Evolutionary conservation across 106 monocot genomes (phyloP).

Genomic region (Allium fistulosum): DNA sequence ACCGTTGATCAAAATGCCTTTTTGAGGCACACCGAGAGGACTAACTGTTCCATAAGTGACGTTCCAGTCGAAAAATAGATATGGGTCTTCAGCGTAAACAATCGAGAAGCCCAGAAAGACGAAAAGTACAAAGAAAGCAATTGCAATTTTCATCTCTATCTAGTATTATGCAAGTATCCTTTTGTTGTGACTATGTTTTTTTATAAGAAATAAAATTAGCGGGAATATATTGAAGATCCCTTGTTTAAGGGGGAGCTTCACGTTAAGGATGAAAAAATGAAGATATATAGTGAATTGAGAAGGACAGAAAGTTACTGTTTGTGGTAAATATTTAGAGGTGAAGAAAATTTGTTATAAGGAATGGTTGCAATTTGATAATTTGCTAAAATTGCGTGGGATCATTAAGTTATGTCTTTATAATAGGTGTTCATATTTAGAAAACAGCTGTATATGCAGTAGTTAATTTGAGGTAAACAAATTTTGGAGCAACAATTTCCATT

Average conservation of each 20-base stretch:
- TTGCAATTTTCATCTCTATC: not conserved
- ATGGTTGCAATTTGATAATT: not conserved
- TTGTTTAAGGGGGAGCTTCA: not conserved
- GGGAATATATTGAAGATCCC: not conserved
- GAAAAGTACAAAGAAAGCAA: not conserved
- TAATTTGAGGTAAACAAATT: too few species aligned
- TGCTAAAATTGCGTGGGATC: not conserved
- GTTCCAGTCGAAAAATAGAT: constrained; percentile 63
- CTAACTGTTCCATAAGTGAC: constrained; percentile 48
- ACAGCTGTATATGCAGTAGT: too few species aligned
- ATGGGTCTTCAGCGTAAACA: constrained; percentile 42
- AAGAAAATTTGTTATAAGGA: not conserved
- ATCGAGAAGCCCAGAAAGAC: not conserved
- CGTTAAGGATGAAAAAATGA: not conserved
- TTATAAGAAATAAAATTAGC: not conserved
- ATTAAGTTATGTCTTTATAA: not conserved
- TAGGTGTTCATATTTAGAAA: too few species aligned
- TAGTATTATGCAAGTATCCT: not conserved
- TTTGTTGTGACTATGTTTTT: not conserved
- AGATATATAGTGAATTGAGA: not conserved
- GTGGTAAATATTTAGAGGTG: not conserved
- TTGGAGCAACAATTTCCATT: too few species aligned
- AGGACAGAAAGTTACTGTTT: not conserved
- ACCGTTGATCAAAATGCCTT: constrained; percentile 65
- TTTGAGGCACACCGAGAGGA: constrained; percentile 35